Percentiles rank a stretch among this genome's conserved stretches.
These are phyloP conservation scores for Diplodia mutila DNA, from an alignment of 2,329 filamentous ascomycete species.

Conservation along the genomic window DNA sequence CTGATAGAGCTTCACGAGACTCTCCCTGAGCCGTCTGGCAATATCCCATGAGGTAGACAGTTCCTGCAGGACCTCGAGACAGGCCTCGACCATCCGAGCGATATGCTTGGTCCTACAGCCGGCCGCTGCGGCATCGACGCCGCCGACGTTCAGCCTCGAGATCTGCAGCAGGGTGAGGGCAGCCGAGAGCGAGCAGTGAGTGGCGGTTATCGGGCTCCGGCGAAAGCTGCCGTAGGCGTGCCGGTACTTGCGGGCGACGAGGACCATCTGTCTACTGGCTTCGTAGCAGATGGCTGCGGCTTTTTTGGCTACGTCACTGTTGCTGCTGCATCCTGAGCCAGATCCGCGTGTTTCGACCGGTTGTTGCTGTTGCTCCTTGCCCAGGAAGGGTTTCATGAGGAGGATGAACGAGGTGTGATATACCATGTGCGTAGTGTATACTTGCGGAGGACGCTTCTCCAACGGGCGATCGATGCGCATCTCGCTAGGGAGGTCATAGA, in stretches of 20 bases:
- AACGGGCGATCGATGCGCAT: slow-evolving; percentile 35
- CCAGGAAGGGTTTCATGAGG: slow-evolving; percentile 38
- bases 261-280: slow-evolving; percentile 34
- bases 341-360: too few relatives aligned
- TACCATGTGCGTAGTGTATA: slow-evolving; percentile 41
- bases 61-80: slow-evolving; percentile 7
- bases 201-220: slow-evolving; percentile 41
- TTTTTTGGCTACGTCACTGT: slow-evolving; percentile 22
- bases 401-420: slow-evolving; percentile 42
- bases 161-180: slow-evolving; percentile 32
- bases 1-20: background rate
- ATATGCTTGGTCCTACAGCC: background rate
- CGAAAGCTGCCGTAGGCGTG: slow-evolving; percentile 42
- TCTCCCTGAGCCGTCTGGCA: background rate
- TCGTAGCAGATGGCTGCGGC: slow-evolving; percentile 30
- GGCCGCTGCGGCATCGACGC: too few relatives aligned
- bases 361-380: background rate
- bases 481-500: slow-evolving; percentile 40
- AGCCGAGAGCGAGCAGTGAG: slow-evolving; percentile 42
- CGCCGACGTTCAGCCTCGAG: background rate
- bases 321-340: background rate
- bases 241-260: slow-evolving; percentile 39
- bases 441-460: slow-evolving; percentile 33
- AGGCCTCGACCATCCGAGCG: background rate
- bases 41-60: slow-evolving; percentile 2